These are phyloP conservation scores for Vitis hybrid DNA, from an alignment of 177 flowering plant genomes.

Conservation along the genomic window DNA sequence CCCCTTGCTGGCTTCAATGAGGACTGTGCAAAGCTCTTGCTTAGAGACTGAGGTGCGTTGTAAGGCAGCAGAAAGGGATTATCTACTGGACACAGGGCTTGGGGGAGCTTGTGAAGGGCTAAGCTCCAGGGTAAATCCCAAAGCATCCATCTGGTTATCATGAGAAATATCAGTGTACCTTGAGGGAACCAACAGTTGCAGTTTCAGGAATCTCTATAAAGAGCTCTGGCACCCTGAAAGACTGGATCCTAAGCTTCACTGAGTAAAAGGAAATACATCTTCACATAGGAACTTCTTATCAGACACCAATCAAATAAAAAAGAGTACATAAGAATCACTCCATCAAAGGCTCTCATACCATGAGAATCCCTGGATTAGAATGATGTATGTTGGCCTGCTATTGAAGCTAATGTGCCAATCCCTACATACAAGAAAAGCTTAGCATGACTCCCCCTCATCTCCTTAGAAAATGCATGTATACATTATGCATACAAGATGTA, in stretches of 20 bases:
- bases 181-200: slow-evolving; percentile 68
- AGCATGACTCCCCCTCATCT: too few species aligned
- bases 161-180: slow-evolving; percentile 49
- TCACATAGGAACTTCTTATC: slow-evolving; percentile 27
- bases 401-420: slow-evolving; percentile 38
- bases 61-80: slow-evolving; percentile 31
- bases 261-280: slow-evolving; percentile 34
- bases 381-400: slow-evolving; percentile 35
- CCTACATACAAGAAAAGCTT: slow-evolving; percentile 32
- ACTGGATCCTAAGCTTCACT: slow-evolving; percentile 79
- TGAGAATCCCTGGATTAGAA: slow-evolving; percentile 59
- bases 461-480: too few species aligned
- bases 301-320: slow-evolving; percentile 17
- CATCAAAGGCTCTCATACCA: slow-evolving; percentile 46
- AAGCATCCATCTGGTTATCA: slow-evolving; percentile 51
- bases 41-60: slow-evolving; percentile 32
- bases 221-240: slow-evolving; percentile 73
- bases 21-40: slow-evolving; percentile 56
- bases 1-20: slow-evolving; percentile 17
- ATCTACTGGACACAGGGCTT: slow-evolving; percentile 35
- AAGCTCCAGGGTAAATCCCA: slow-evolving; percentile 90
- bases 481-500: too few species aligned
- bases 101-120: slow-evolving; percentile 38
- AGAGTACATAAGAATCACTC: slow-evolving; percentile 15
- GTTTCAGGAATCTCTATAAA: slow-evolving; percentile 68